Evolutionary conservation across 257 asterid species (phyloP).

Genomic region (Solanum boliviense): DNA sequence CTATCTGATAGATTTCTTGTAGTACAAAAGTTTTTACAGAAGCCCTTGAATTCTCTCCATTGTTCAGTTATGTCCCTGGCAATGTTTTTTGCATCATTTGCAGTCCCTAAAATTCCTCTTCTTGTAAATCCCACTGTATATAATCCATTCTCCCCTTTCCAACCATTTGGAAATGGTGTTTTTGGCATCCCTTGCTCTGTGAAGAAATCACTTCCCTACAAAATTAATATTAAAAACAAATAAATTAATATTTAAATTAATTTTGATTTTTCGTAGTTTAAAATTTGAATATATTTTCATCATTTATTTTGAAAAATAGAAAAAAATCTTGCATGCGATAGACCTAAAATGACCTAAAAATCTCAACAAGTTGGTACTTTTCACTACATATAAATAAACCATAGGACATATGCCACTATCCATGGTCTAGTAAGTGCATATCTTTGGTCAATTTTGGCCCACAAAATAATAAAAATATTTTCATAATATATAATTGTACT

Average conservation of each 20-base stretch:
- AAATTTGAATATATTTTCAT: not conserved
- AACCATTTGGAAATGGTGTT: slow-evolving; percentile 66
- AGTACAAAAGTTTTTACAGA: not conserved
- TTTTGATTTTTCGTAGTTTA: no score
- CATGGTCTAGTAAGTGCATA: not conserved
- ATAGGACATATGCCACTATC: not conserved
- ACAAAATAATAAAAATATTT: not conserved
- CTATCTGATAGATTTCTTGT: not conserved
- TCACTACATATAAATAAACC: not conserved
- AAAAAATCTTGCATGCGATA: not conserved
- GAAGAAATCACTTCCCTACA: slow-evolving; percentile 62
- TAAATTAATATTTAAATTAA: no score
- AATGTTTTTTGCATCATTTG: slow-evolving; percentile 60
- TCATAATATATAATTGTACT: not conserved
- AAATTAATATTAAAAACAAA: not conserved
- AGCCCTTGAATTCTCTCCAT: slow-evolving; percentile 30
- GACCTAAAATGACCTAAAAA: not conserved
- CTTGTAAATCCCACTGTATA: slow-evolving; percentile 82
- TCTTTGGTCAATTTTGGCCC: not conserved
- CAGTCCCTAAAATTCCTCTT: slow-evolving; percentile 73
- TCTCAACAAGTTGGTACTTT: not conserved
- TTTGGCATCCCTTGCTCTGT: slow-evolving; percentile 76
- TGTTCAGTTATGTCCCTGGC: slow-evolving; percentile 46
- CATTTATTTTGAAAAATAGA: not conserved
- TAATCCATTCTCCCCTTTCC: slow-evolving; percentile 84